Evolutionary conservation across 2,329 filamentous ascomycete genomes (phyloP).

Genomic region (Onygena corvina): DNA sequence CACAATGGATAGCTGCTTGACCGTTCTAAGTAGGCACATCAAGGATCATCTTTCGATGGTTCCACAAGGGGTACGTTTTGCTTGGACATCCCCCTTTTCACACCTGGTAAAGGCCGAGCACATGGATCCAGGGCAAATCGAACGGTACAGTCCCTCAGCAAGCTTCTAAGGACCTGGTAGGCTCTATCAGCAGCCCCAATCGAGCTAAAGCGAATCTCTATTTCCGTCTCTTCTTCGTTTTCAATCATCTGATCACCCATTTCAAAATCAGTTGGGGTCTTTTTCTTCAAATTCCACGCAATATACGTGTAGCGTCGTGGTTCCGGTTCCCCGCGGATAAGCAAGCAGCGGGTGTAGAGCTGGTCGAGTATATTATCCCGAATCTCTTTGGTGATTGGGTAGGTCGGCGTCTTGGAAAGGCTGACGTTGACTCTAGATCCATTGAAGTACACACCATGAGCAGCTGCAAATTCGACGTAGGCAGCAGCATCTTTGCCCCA

Average conservation of each 20-base stretch:
- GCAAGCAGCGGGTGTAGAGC: constrained; percentile 22
- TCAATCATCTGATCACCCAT: constrained; percentile 14
- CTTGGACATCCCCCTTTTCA: not conserved
- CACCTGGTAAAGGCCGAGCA: constrained; percentile 11
- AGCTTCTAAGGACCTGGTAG: not conserved
- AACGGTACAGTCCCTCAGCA: constrained; percentile 12
- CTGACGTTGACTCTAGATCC: constrained; percentile 16
- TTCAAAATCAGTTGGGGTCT: constrained; percentile 12
- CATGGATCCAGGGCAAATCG: constrained; percentile 15
- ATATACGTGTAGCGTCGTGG: constrained; percentile 11
- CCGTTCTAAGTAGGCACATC: not conserved
- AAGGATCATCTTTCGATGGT: too few species aligned
- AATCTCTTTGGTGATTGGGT: constrained; percentile 21
- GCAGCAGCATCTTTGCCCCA: constrained; percentile 18
- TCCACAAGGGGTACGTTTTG: too few species aligned
- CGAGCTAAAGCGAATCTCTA: constrained; percentile 15
- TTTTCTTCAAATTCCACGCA: constrained; percentile 9
- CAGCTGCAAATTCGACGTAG: constrained; percentile 17
- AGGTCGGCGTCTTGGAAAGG: constrained; percentile 23
- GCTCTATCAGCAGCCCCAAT: constrained; percentile 12
- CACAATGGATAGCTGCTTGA: not conserved
- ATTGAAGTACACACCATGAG: constrained; percentile 17
- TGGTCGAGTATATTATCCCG: constrained; percentile 16
- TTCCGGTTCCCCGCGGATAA: constrained; percentile 14
- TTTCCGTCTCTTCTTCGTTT: constrained; percentile 12